These are phyloP conservation scores for Cladosporium sp. DNA, from an alignment of 2,329 filamentous ascomycete species.

Conservation along the genomic window DNA sequence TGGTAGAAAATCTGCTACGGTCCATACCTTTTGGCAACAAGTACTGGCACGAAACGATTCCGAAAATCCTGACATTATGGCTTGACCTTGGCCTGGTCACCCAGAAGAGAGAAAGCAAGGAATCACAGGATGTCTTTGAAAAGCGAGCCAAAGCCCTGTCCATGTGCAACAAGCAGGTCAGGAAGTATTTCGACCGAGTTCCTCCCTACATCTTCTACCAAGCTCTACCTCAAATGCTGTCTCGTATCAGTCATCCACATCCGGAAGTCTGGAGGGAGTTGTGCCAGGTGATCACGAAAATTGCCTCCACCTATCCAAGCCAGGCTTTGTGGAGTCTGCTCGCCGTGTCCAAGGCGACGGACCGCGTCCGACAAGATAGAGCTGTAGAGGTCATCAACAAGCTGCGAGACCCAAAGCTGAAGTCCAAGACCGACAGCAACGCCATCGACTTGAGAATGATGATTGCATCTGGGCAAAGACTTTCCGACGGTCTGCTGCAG, in stretches of 20 bases:
- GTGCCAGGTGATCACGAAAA: constrained; percentile 77
- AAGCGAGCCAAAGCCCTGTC: constrained; percentile 65
- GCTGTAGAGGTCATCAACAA: constrained; percentile 45
- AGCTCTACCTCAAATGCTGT: constrained; percentile 87
- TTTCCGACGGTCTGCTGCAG: constrained; percentile 77
- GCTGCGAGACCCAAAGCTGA: constrained; percentile 54
- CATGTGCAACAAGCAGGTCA: constrained; percentile 71
- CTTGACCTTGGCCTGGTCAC: constrained; percentile 79
- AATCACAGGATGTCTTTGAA: constrained; percentile 18
- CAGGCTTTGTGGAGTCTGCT: constrained; percentile 91
- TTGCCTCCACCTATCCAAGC: constrained; percentile 83
- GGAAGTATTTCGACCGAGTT: constrained; percentile 73
- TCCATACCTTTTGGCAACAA: constrained; percentile 88
- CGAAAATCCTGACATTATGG: constrained; percentile 90
- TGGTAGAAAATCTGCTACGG: constrained; percentile 90
- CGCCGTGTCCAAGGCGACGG: constrained; percentile 79
- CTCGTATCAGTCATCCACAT: constrained; percentile 90
- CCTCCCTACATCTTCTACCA: constrained; percentile 80
- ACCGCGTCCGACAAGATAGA: constrained; percentile 65
- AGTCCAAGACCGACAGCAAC: constrained; percentile 57
- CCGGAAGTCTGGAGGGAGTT: constrained; percentile 74
- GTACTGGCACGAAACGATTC: constrained; percentile 92
- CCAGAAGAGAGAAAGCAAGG: constrained; percentile 42
- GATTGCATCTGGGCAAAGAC: constrained; percentile 75
- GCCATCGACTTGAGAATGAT: constrained; percentile 67